Conservation (phyloP, 371 early-diverging fungal genomes). For the Cokeromyces recurvatus region DNA sequence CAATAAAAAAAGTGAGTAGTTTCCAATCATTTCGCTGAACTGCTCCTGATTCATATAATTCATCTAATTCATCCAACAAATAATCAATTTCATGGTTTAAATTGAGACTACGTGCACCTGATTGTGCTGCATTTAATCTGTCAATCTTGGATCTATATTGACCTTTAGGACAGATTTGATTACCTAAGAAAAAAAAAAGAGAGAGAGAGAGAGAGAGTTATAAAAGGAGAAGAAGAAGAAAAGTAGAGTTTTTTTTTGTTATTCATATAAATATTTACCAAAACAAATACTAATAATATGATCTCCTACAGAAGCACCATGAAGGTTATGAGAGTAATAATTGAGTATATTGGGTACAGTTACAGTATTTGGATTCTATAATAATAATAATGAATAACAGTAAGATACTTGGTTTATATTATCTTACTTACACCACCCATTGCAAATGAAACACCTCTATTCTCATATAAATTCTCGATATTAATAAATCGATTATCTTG, state of each 20-base stretch:
- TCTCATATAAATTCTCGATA: constrained; percentile 27
- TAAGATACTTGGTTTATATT: too few relatives aligned
- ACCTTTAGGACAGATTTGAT: constrained; percentile 32
- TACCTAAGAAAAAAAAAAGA: constrained; percentile 17
- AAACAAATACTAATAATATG: constrained; percentile 43
- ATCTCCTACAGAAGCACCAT: constrained; percentile 37
- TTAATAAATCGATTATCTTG: constrained; percentile 24
- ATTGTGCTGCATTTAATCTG: constrained; percentile 45
- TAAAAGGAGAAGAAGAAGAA: too few relatives aligned
- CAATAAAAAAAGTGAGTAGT: constrained; percentile 59
- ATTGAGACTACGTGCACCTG: constrained; percentile 42
- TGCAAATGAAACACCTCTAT: constrained; percentile 47
- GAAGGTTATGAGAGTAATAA: constrained; percentile 29
- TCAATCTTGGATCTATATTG: constrained; percentile 36
- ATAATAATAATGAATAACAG: too few relatives aligned
- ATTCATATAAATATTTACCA: constrained; percentile 18
- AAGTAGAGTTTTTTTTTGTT: too few relatives aligned
- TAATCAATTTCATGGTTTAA: constrained; percentile 41
- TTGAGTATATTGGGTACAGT: constrained; percentile 46
- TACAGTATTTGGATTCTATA: constrained; percentile 29
- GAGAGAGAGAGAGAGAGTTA: too few relatives aligned
- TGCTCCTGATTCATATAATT: constrained; percentile 21
- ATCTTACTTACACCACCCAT: constrained; percentile 42
- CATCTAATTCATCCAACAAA: constrained; percentile 22
- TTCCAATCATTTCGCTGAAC: constrained; percentile 56